phyloP scores from a whole-genome alignment of 192 early-diverging fungal genomes.

The Backusella liffmaniae region DNA sequence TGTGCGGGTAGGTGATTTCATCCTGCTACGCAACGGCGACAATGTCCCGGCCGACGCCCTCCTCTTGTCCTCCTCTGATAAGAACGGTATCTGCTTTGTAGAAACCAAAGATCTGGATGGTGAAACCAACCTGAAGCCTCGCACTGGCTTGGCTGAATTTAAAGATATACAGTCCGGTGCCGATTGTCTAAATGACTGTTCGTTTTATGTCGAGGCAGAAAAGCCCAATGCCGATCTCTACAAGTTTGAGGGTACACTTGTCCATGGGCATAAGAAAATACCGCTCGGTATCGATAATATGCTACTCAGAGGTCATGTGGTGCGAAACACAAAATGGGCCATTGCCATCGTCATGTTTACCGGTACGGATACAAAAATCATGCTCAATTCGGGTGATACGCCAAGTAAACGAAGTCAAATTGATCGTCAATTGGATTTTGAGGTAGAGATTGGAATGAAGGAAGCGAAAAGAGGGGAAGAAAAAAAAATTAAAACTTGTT shows the following conservation, averaged over 20 bases:
- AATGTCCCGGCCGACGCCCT: slow-evolving; percentile 83
- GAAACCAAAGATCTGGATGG: slow-evolving; percentile 97
- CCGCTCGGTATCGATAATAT: slow-evolving; percentile 82
- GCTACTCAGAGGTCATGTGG: slow-evolving; percentile 83
- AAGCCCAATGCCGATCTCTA: slow-evolving; percentile 78
- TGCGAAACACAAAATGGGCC: slow-evolving; percentile 91
- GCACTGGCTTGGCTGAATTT: slow-evolving; percentile 64
- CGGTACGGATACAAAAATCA: slow-evolving; percentile 89
- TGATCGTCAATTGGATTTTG: slow-evolving; percentile 67
- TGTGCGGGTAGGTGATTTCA: slow-evolving; percentile 85
- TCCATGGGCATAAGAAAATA: slow-evolving; percentile 31
- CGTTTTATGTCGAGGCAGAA: slow-evolving; percentile 71
- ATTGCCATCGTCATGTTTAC: slow-evolving; percentile 84
- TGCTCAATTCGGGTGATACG: slow-evolving; percentile 86
- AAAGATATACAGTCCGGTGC: slow-evolving; percentile 65
- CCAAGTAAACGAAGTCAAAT: slow-evolving; percentile 85
- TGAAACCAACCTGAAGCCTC: slow-evolving; percentile 96
- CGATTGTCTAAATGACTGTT: slow-evolving; percentile 64
- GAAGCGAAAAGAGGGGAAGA: neutral
- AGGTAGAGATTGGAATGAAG: slow-evolving; percentile 30
- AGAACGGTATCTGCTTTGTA: slow-evolving; percentile 76
- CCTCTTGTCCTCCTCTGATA: slow-evolving; percentile 76
- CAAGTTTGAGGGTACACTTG: slow-evolving; percentile 70
- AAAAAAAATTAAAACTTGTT: neutral
- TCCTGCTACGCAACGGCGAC: slow-evolving; percentile 80